Percentiles rank a stretch among this genome's conserved stretches.
Conservation (phyloP, 2,329 filamentous ascomycete genomes). For the Trichoderma koningiopsis region DNA sequence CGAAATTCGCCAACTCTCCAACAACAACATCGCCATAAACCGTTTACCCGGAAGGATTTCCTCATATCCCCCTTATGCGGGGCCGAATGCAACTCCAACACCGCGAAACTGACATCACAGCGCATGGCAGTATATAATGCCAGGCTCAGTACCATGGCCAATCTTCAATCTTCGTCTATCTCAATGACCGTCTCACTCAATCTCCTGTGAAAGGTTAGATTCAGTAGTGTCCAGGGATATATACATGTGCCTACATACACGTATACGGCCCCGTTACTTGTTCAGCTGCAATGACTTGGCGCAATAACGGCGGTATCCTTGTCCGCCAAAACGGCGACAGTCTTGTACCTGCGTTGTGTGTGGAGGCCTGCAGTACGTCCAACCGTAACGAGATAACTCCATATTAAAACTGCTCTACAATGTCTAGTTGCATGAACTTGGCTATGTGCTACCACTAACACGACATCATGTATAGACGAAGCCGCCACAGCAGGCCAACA, state of each 20-base stretch:
- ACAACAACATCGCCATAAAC: too few species aligned
- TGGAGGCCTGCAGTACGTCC: background rate
- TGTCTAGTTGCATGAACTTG: too few species aligned
- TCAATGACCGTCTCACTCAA: too few species aligned
- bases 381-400: background rate
- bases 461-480: too few species aligned
- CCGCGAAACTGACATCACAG: too few species aligned
- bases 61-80: too few species aligned
- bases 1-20: too few species aligned
- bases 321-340: background rate
- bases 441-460: too few species aligned
- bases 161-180: background rate
- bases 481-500: too few species aligned
- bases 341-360: background rate
- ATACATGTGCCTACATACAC: background rate
- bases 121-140: too few species aligned
- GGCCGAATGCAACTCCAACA: too few species aligned
- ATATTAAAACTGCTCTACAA: background rate
- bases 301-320: background rate
- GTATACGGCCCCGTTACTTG: background rate
- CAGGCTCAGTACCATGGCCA: background rate
- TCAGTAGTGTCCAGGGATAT: background rate
- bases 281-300: background rate
- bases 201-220: background rate
- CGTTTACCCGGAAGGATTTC: too few species aligned